Evolutionary conservation across 2,329 filamentous ascomycete species (phyloP).

Genomic region (Apiospora hydei): DNA sequence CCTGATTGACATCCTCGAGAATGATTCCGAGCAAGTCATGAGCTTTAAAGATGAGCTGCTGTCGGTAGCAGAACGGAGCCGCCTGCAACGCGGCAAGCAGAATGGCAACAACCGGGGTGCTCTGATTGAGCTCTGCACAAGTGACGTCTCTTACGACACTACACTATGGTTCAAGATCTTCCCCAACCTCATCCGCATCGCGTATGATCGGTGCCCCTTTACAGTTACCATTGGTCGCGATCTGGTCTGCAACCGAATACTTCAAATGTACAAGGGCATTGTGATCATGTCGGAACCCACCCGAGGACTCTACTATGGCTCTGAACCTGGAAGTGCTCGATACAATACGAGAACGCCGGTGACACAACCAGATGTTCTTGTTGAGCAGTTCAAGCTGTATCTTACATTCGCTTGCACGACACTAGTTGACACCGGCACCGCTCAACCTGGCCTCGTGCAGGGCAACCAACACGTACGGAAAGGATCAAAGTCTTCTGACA

Average conservation of each 20-base stretch:
- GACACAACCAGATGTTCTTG: conserved; percentile 82
- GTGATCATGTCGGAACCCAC: conserved; percentile 78
- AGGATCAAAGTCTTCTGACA: conserved; percentile 76
- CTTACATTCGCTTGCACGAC: conserved; percentile 97
- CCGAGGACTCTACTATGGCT: conserved; percentile 69
- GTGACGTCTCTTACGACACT: conserved; percentile 92
- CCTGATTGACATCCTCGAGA: conserved; percentile 91
- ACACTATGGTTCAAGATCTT: conserved; percentile 99
- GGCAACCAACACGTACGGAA: conserved; percentile 81
- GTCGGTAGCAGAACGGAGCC: conserved; percentile 89
- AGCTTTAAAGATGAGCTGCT: conserved; percentile 91
- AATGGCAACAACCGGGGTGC: conserved; percentile 85
- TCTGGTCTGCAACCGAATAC: conserved; percentile 87
- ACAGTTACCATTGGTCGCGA: conserved; percentile 91
- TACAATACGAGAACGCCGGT: conserved; percentile 64
- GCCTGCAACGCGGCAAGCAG: conserved; percentile 87
- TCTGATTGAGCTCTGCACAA: conserved; percentile 91
- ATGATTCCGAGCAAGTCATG: conserved; percentile 86
- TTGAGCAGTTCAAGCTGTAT: conserved; percentile 98
- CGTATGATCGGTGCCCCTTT: conserved; percentile 89
- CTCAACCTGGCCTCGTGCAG: conserved; percentile 62
- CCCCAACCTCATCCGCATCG: conserved; percentile 89
- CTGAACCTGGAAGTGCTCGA: conserved; percentile 63
- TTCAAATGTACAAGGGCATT: conserved; percentile 92
- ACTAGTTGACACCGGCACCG: conserved; percentile 79